Base-by-base conservation (phyloP, 2,329 filamentous ascomycete genomes). In the Zelopaecilomyces penicillatus region DNA sequence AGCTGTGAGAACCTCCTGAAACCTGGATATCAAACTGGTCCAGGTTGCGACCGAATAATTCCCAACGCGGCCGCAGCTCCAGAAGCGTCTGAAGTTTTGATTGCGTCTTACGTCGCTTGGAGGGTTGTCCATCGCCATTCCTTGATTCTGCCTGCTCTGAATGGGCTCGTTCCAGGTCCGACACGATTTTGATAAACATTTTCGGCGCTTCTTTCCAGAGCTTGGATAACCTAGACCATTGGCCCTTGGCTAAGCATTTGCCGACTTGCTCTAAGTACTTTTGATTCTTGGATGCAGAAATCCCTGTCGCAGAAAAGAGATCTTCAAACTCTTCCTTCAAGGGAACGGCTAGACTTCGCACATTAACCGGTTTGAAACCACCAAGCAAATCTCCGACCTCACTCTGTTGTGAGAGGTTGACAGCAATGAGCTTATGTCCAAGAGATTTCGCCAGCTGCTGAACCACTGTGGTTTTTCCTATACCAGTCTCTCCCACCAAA, bases 401-500 rank as follows among this genome's bases (percentile, higher is more conserved):
- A 58, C 90, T 97, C 62, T 99, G 94, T 61, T 98, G 94, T 0
- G 93, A 98, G 60, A 99, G 65, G 59, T 99, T 99, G 59, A 98
- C 89, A 3, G 90, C 87, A 0, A 89, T 85, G 9, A 99, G 76
- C 56, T 87, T 94, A 59, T 89, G 85, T 2, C 90, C 87, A 29
- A 96, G 74, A 4, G 84, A 77, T 46, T 85, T 82, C 0, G 93
- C 89, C 45, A 99, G 72, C 59, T 96, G 89, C 62, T 99, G 93
- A 10, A 98, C 83, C 28, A 93, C 86, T 0, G 93, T 95, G 0
- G 93, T 99, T 67, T 99, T 99, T 56, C 93, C 93, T 41, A 95
- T 96, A 70, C 93, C 93, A 6, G 93, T 99, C 68, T 99, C 93
- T 59, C 93, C 93, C n/a, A 99, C 93, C 29, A 99, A 78, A 12